Evolutionary conservation across 1,139 yeast genomes (phyloP), one percentile per base, ranked within the genome.

Genomic region (Pichia sp.): DNA sequence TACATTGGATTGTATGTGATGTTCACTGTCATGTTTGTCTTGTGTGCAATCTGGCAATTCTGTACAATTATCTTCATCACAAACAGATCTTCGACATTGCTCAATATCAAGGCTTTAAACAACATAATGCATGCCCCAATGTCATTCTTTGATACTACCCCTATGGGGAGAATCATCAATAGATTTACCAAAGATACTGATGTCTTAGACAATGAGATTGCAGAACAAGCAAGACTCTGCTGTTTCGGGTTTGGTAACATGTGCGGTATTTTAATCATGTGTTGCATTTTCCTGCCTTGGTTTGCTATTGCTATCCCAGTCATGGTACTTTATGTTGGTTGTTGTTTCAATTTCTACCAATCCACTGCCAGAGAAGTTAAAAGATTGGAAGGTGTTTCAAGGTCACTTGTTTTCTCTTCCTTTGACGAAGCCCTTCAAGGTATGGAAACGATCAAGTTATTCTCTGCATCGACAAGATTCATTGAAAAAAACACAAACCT

Each of bases 171-270:
- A 59, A 79, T 86, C 54, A 70, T 86, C 65, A 86, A 85, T 66
- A 73, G 93, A 59, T 85, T 84, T 67, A 85, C 95, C 1, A 89
- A 87, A 64, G 97, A 90, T 69, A 85, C 95, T 0, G 95, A 89
- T 66, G 84, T 85, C 38, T 73, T 89, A 63, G 97, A 90, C 67
- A 87, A 86, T 65, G 90, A 85, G 64, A 73, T 84, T 55, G 80
- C 84, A 46, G 86, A 83, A 60, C 83, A 80, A 65, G 61, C 80
- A 50, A 75, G 87, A 64, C 65, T 83, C 57, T 71, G 80, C 55
- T 63, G 79, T 48, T 81, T 73, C 60, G 79, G 82, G n/a, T 60
- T 72, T 43, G 70, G 78, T 49, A 71, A 71, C 55, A 73, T 79
- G 61, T 60, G 73, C 56, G 84, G 84, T 47, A 73, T 76, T 30